These are phyloP conservation scores for Pythium dissimile DNA, from an alignment of 352 stramenopile species.

Conservation along the genomic window DNA sequence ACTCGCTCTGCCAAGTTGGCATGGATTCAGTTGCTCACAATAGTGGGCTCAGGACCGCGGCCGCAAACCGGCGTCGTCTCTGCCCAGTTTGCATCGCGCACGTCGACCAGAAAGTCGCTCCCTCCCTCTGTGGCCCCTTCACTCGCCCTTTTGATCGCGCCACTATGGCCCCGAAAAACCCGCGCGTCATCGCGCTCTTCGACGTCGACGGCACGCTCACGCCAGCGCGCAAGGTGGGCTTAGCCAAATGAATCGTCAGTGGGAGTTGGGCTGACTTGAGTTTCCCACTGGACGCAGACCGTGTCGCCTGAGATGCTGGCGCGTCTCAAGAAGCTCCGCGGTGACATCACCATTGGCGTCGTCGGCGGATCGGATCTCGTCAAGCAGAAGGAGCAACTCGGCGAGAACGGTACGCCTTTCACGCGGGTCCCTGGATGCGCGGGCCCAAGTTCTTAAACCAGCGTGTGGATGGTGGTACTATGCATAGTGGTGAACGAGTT, in stretches of 20 bases:
- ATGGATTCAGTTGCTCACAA: conserved; percentile 7
- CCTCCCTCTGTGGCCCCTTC: neutral
- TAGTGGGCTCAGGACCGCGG: conserved; percentile 1
- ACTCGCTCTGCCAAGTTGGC: neutral
- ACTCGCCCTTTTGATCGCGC: neutral
- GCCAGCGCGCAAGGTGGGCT: conserved; percentile 84
- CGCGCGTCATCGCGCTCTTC: conserved; percentile 97
- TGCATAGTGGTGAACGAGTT: conserved; percentile 90
- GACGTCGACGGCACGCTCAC: conserved; percentile 99
- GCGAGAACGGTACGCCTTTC: conserved; percentile 73
- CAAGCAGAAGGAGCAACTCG: conserved; percentile 99
- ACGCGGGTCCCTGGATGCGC: neutral
- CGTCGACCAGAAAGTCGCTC: neutral
- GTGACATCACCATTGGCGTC: conserved; percentile 95
- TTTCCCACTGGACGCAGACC: conserved; percentile 27
- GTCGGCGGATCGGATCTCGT: conserved; percentile 97
- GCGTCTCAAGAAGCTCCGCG: conserved; percentile 93
- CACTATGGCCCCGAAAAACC: conserved; percentile 59
- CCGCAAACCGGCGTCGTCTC: neutral
- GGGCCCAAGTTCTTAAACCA: conserved; percentile 11
- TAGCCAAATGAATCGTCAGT: neutral
- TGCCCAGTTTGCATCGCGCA: neutral
- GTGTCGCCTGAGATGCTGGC: conserved; percentile 91
- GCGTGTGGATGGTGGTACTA: neutral
- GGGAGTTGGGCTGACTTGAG: neutral